Percentiles rank a stretch among this genome's conserved stretches.
phyloP scores from a whole-genome alignment of 2,329 filamentous ascomycete species.

The Fusarium sp. region DNA sequence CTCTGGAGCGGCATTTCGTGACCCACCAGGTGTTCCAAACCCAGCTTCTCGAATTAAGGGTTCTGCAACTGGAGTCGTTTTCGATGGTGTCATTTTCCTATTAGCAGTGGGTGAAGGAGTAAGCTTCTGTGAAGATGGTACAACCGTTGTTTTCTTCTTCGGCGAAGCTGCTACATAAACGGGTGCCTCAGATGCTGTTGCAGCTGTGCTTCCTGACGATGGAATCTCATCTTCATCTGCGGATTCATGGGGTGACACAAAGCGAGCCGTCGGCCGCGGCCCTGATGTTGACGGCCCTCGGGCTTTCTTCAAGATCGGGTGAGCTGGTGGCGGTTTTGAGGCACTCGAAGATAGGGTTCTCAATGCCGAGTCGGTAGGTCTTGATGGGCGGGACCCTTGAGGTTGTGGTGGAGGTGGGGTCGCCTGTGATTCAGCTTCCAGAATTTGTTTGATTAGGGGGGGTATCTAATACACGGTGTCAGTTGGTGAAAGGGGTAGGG shows the following conservation, averaged over 20 bases:
- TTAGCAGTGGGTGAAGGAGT: conserved; percentile 58
- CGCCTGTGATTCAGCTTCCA: conserved; percentile 41
- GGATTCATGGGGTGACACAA: conserved; percentile 65
- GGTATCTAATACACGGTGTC: conserved; percentile 41
- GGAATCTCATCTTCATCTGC: conserved; percentile 57
- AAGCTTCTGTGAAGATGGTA: conserved; percentile 52
- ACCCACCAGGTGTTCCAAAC: conserved; percentile 35
- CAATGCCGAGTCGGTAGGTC: conserved; percentile 36
- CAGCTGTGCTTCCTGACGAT: conserved; percentile 56
- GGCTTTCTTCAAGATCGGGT: conserved; percentile 70
- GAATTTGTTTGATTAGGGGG: conserved; percentile 46
- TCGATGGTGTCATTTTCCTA: conserved; percentile 58
- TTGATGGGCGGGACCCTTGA: conserved; percentile 32
- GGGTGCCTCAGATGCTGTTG: conserved; percentile 48
- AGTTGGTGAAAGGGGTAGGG: conserved; percentile 13
- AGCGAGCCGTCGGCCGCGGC: conserved; percentile 69
- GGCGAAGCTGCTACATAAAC: conserved; percentile 43
- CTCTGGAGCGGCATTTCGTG: conserved; percentile 41
- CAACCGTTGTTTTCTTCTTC: conserved; percentile 44
- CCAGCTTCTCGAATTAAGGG: conserved; percentile 48
- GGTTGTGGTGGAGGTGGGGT: conserved; percentile 27
- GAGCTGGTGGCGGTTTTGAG: conserved; percentile 59
- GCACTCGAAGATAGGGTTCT: conserved; percentile 53
- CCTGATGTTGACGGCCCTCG: conserved; percentile 64
- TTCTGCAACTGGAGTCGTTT: conserved; percentile 49